These are phyloP conservation scores for Populus alba DNA, from an alignment of 345 rosid genomes.

Conservation along the genomic window DNA sequence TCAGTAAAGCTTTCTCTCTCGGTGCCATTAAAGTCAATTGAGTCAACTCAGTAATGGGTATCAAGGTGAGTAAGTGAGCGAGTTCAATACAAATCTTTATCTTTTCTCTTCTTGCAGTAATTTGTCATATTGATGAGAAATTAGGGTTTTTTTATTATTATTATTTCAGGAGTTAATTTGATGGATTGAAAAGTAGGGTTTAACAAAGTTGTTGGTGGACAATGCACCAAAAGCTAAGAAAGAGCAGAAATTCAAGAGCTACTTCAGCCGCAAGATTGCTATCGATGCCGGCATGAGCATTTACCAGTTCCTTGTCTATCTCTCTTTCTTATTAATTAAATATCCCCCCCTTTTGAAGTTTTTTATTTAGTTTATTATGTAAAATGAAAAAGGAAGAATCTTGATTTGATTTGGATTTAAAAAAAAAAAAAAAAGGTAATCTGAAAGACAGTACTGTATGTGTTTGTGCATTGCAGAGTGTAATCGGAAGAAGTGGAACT, in stretches of 20 bases:
- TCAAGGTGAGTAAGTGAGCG: not conserved
- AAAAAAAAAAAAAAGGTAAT: not conserved
- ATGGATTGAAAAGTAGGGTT: slow-evolving; percentile 48
- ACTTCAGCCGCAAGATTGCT: slow-evolving; percentile 88
- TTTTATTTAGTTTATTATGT: too few relatives aligned
- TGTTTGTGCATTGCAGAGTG: slow-evolving; percentile 54
- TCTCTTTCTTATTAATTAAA: not conserved
- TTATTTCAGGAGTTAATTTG: not conserved
- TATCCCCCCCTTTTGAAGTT: not conserved
- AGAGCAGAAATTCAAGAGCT: slow-evolving; percentile 90
- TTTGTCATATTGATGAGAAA: not conserved
- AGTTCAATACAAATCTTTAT: too few relatives aligned
- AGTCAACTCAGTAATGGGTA: not conserved
- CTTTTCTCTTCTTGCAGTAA: not conserved
- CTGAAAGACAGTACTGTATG: not conserved
- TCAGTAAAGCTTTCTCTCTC: not conserved
- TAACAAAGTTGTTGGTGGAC: slow-evolving; percentile 94
- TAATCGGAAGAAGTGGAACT: slow-evolving; percentile 84
- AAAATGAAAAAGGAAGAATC: not conserved
- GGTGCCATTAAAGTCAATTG: not conserved
- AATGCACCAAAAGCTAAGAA: slow-evolving; percentile 86
- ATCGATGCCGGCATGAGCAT: slow-evolving; percentile 99
- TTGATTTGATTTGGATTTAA: too few relatives aligned
- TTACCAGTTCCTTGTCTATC: slow-evolving; percentile 82
- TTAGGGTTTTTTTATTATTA: too few relatives aligned